Percentiles rank a stretch among this genome's conserved stretches.
Evolutionary conservation across 2,329 filamentous ascomycete genomes (phyloP).

Genomic region (Diaporthe sp.): DNA sequence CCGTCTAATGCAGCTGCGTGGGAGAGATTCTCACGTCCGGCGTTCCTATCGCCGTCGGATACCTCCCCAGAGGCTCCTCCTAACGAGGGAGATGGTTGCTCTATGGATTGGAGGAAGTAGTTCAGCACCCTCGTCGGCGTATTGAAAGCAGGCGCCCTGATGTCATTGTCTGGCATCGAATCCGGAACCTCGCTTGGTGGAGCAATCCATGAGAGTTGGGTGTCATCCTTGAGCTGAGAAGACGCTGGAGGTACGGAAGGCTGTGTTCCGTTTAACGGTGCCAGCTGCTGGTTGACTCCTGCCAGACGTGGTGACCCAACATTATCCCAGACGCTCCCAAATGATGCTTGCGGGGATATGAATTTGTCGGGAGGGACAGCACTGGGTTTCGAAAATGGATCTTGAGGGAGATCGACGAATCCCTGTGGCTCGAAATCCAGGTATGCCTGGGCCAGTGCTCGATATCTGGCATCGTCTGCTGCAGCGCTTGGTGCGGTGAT

Average conservation of each 20-base stretch:
- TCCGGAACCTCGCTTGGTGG: constrained; percentile 68
- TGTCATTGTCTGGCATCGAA: constrained; percentile 61
- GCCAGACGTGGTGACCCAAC: constrained; percentile 44
- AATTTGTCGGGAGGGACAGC: constrained; percentile 29
- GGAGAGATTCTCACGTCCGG: background rate
- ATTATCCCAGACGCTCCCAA: constrained; percentile 49
- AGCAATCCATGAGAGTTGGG: constrained; percentile 55
- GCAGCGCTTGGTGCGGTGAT: constrained; percentile 64
- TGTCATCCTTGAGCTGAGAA: constrained; percentile 37
- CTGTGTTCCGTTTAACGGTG: background rate
- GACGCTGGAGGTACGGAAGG: background rate
- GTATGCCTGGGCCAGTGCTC: constrained; percentile 65
- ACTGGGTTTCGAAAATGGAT: constrained; percentile 11
- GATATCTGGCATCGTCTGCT: constrained; percentile 63
- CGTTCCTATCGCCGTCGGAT: background rate
- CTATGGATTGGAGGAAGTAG: constrained; percentile 58
- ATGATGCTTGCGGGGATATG: constrained; percentile 48
- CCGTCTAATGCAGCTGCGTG: background rate
- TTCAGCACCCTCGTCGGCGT: constrained; percentile 67
- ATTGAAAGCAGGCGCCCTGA: constrained; percentile 50
- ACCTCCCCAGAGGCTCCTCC: constrained; percentile 14
- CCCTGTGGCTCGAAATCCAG: constrained; percentile 58
- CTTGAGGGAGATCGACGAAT: constrained; percentile 35
- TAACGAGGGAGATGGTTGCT: constrained; percentile 46
- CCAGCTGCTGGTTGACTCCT: constrained; percentile 5